These are phyloP conservation scores for Apophysomyces ossiformis DNA, from an alignment of 371 early-diverging fungal species.

Conservation along the genomic window DNA sequence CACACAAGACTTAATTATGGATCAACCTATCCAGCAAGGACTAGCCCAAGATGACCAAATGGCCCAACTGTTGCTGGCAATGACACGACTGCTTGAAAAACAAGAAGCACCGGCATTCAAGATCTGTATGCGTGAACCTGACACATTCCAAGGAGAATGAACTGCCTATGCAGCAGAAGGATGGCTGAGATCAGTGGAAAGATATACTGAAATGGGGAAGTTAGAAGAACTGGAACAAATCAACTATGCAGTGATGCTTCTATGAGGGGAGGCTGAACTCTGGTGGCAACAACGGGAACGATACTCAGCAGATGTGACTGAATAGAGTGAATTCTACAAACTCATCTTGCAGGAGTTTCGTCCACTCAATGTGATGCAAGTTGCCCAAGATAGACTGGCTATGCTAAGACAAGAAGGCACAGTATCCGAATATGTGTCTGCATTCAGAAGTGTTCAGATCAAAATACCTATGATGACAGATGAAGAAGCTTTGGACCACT, in stretches of 20 bases:
- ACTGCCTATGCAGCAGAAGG: background rate
- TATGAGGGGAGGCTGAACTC: background rate
- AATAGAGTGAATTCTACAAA: background rate
- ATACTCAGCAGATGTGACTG: background rate
- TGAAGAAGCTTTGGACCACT: slow-evolving; percentile 19
- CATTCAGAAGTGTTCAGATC: background rate
- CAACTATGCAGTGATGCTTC: background rate
- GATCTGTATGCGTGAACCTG: background rate
- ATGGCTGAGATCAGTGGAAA: no score
- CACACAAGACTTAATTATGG: background rate
- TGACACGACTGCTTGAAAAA: background rate
- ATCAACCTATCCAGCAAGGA: background rate
- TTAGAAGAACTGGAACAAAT: background rate
- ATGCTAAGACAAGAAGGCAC: slow-evolving; percentile 1
- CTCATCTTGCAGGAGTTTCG: background rate
- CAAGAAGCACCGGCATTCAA: background rate
- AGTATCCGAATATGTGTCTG: background rate
- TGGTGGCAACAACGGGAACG: background rate
- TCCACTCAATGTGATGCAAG: background rate
- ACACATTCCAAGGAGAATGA: background rate
- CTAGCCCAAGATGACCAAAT: background rate
- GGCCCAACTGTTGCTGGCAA: background rate
- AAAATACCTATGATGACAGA: slow-evolving; percentile 14
- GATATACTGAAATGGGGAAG: background rate
- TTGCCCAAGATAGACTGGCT: slow-evolving; percentile 9